Base-by-base conservation (phyloP, 164 flowering plant genomes). In the Annona cherimola region DNA sequence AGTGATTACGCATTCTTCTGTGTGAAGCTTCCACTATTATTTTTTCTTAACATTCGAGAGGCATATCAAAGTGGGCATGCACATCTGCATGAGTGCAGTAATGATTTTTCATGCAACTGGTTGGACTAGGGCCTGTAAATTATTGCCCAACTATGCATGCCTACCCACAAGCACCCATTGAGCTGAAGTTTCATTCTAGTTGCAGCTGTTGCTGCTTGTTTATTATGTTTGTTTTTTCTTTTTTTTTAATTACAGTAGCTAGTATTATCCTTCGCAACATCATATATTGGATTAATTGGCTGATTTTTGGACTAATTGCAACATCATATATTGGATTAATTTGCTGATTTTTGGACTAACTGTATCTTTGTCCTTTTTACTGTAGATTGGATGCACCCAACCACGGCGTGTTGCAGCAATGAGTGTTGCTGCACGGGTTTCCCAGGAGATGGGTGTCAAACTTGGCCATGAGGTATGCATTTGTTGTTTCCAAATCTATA, bases 391-490 rank as follows among this genome's bases (percentile, higher is more conserved):
- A 73, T 95, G 99, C 76, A 95, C 97, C 66, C 99, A 95, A 79
- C 99, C 98, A 42, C 90, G 99, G 1, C 85, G 99, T 69, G 98
- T 95, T 78, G 99, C 97, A 75, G 99, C 99, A 39, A 93, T 95
- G 99, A 95, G 99, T 80, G 97, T 95, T 76, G 89, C 99, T 83
- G 97, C 97, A 68, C 88, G 99, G 67, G 99, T 95, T 77, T 86
- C 99, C 75, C 94, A 95, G 75, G 99, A 95, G 81, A 86, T 96
- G 97, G 99, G 97, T 62, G 97, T 91, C 71, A 96, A 96, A 80
- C 96, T 96, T 81, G 99, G 99, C 55, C 99, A 96, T 71, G 99
- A 96, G 99, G 99, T 88, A 76, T 76, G 63, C 9, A 18, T 45
- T 67, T 45, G 40, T 9, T 3, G 14, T 64, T 64, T 40, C 44